Base-by-base conservation (phyloP, 495 filamentous ascomycete species). In the Sordaria brevicollis region DNA sequence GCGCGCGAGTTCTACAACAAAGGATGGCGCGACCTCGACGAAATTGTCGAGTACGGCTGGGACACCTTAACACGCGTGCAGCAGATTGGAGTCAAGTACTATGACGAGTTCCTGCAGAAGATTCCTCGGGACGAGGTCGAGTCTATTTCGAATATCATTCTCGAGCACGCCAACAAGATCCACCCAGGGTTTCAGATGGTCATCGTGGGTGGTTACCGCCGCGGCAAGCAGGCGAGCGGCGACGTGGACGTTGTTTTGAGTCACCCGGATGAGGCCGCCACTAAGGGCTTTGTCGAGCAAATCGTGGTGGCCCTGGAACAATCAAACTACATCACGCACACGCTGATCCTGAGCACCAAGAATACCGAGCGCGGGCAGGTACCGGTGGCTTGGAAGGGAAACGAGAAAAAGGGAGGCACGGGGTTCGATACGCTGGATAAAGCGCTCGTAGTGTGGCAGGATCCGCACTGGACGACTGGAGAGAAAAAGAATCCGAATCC, bases 41-140 rank as follows among this genome's bases (percentile, higher is more conserved):
- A 98, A 74, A 82, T 98, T 7, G 83, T 97, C 69, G 90, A 96
- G 73, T 82, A 89, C 72, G 93, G 91, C 31, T 99, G 96, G 96
- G 74, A 83, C 39, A 79, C 72, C 1, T 83, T 98, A 0, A 89
- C 83, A 0, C 86, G 93, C 17, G 91, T 91, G 2, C 94, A 96
- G 77, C 93, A 98, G 76, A 96, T 99, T 65, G 95, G 95, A 1
- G 78, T 98, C n/a, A 98, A 98, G 76, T 97, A 89, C 77, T 97
- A 94, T 76, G 92, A 96, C 62, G 95, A 98, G 68, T 91, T 99
- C 57, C 83, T 86, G 37, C 77, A 83, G 25, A 86, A 85, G 36
- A 91, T 99, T 19, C 85, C 93, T 1, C 85, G 94, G 2, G 62
- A 68, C 0, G 94, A 99, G 74, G 89, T 93, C 3, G 90, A 93